Conservation (phyloP, 371 early-diverging fungal genomes). For the Mortierella sp. region DNA sequence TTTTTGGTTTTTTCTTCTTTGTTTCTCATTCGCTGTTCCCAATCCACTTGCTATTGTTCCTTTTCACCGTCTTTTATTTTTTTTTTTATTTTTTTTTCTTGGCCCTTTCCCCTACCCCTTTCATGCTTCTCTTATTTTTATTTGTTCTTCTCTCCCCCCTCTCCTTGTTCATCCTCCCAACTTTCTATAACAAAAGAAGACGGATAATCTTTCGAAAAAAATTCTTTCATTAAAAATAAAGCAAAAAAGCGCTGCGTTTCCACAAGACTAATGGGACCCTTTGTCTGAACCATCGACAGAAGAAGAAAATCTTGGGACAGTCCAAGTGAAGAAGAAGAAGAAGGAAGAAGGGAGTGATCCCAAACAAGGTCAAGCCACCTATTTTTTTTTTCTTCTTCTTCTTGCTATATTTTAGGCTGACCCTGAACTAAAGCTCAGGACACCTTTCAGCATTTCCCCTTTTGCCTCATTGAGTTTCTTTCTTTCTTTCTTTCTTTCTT, state of each 20-base stretch:
- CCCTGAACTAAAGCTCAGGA: neutral
- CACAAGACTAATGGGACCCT: neutral
- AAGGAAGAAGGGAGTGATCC: neutral
- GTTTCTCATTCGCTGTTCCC: slow-evolving; percentile 34
- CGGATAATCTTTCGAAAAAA: slow-evolving; percentile 2
- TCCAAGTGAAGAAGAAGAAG: neutral
- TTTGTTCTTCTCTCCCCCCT: slow-evolving; percentile 23
- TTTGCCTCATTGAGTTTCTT: too few relatives aligned
- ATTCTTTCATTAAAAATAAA: slow-evolving; percentile 4
- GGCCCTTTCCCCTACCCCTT: slow-evolving; percentile 1
- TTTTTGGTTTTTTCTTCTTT: too few relatives aligned
- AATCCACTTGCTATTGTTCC: neutral
- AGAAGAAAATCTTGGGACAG: neutral
- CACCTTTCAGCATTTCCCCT: too few relatives aligned
- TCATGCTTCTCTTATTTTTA: neutral
- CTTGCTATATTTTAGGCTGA: neutral
- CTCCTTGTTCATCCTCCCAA: slow-evolving; percentile 2
- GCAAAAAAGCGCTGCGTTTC: slow-evolving; percentile 8
- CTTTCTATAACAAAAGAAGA: slow-evolving; percentile 25
- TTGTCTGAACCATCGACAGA: neutral
- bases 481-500: neutral
- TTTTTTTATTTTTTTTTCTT: slow-evolving; percentile 6
- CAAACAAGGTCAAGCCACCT: neutral
- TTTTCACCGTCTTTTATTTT: slow-evolving; percentile 2
- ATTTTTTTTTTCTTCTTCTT: neutral